These are phyloP conservation scores for Nelumbo lutea DNA, from an alignment of 164 flowering plant genomes.

Conservation along the genomic window DNA sequence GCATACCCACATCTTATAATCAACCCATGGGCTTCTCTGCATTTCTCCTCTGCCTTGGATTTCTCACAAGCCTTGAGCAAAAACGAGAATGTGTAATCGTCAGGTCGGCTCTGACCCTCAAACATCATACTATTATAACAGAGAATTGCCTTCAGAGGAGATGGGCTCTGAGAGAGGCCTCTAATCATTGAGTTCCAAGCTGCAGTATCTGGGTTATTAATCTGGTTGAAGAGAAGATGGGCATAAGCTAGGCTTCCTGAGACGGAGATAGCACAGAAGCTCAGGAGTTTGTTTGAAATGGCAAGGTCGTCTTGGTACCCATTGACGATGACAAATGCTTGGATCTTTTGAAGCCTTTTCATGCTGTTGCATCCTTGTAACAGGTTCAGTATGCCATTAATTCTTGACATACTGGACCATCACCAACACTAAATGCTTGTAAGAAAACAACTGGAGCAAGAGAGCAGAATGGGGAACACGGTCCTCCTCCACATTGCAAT, in stretches of 20 bases:
- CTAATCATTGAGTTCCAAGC: slow-evolving; percentile 3
- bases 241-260: neutral
- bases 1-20: neutral
- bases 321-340: neutral
- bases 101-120: neutral
- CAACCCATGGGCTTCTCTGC: neutral
- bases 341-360: neutral
- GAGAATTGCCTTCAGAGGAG: neutral
- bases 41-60: neutral
- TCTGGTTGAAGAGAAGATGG: neutral
- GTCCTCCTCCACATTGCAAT: too few relatives aligned
- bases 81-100: neutral
- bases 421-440: too few relatives aligned
- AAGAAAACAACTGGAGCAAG: too few relatives aligned
- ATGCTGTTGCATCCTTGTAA: neutral
- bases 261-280: neutral
- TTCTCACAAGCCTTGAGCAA: neutral
- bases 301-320: neutral
- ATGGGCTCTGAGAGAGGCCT: neutral
- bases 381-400: neutral
- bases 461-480: too few relatives aligned
- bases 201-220: neutral
- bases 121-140: neutral
- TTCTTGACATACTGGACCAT: neutral
- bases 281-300: neutral